Conservation (phyloP, 2,329 filamentous ascomycete genomes). For the Fusarium aywerte region DNA sequence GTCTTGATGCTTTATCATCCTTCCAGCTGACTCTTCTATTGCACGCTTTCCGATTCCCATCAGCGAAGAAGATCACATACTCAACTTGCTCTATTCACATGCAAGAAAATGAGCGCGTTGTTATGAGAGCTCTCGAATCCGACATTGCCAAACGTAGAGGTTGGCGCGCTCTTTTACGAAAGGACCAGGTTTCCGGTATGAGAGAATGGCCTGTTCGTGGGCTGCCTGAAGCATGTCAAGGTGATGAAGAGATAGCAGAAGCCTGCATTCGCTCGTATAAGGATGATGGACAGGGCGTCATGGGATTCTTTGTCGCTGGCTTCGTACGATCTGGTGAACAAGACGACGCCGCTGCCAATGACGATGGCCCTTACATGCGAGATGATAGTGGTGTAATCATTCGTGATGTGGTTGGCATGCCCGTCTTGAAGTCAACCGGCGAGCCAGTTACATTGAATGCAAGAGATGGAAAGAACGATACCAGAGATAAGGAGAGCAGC, state of each 20-base stretch:
- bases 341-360: conserved; percentile 30
- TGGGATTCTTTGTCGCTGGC: conserved; percentile 95
- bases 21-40: conserved; percentile 86
- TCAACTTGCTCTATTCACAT: conserved; percentile 92
- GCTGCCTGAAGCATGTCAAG: conserved; percentile 59
- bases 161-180: conserved; percentile 80
- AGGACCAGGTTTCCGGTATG: conserved; percentile 81
- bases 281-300: conserved; percentile 82
- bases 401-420: conserved; percentile 54
- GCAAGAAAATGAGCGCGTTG: conserved; percentile 89
- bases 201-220: conserved; percentile 78
- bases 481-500: conserved; percentile 24
- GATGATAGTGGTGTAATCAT: conserved; percentile 66
- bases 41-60: conserved; percentile 85
- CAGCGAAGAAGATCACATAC: conserved; percentile 82
- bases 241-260: conserved; percentile 68
- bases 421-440: conserved; percentile 52
- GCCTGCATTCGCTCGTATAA: conserved; percentile 86
- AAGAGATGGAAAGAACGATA: conserved; percentile 38
- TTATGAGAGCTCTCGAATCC: conserved; percentile 75
- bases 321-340: conserved; percentile 66
- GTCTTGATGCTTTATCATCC: conserved; percentile 77
- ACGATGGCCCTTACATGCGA: conserved; percentile 63
- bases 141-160: conserved; percentile 72
- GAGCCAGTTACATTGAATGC: conserved; percentile 44